Conservation (phyloP, 305 asterid species). For the Solanum hybrid region DNA sequence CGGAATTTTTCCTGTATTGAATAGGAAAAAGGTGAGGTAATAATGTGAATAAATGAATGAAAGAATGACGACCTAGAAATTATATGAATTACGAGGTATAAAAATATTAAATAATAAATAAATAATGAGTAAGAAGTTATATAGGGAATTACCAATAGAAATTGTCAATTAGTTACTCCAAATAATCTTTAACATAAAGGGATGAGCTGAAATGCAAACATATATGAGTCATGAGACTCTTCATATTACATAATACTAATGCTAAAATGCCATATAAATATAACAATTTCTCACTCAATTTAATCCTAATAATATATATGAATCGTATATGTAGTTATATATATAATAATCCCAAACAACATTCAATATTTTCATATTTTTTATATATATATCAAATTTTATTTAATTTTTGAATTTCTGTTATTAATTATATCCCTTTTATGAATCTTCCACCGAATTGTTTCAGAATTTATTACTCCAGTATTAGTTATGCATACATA, state of each 20-base stretch:
- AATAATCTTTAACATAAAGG: not conserved
- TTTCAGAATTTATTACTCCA: not conserved
- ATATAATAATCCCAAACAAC: no score
- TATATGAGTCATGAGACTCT: not conserved
- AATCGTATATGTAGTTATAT: no score
- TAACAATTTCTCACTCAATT: not conserved
- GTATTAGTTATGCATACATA: not conserved
- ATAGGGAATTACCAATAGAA: not conserved
- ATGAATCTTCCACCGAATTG: no score
- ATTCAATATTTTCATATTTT: no score
- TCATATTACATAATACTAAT: not conserved
- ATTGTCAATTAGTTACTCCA: not conserved
- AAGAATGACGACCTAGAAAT: not conserved
- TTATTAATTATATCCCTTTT: no score
- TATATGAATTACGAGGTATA: not conserved
- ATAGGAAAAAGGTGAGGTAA: not conserved
- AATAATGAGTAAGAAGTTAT: not conserved
- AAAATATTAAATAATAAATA: no score
- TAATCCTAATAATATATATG: no score
- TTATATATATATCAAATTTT: no score
- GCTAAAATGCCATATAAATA: not conserved
- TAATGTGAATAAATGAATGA: not conserved
- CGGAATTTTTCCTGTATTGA: not conserved
- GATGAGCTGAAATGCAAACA: not conserved
- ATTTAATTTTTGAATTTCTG: no score